Evolutionary conservation across 345 rosid species (phyloP), one percentile per base, ranked within the genome.

Genomic region (Schrenkiella parvula): DNA sequence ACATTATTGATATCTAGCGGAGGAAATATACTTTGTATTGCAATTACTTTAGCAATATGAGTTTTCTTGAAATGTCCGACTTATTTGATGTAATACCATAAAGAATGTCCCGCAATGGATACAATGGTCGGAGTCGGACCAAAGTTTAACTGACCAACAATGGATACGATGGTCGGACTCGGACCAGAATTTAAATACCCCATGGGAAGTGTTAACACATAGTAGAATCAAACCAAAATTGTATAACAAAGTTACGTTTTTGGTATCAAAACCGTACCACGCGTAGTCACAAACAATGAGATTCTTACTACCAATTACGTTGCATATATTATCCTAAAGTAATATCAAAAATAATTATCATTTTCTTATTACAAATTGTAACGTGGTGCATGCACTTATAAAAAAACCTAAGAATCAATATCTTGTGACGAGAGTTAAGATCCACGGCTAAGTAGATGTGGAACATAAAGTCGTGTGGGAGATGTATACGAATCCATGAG

Each of bases 381-480:
- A 64, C 50, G 60, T 66, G 72, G 44, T 74, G 67, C 67, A 74
- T 66, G 72, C 60, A 66, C 67, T 66, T 57, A 25, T 6, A 66
- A 48, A n/a, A n/a, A n/a, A 67, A 18, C 35, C 57, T 25, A 74
- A 59, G 23, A 35, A 66, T 48, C 46, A 42, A 34, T 51, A 74
- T 74, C 31, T 66, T 75, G 70, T 75, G 74, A 68, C 57, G 64
- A 61, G 64, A 43, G 70, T 38, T 22, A 61, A 60, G 74, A 75
- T 68, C 28, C 48, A 39, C 32, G 64, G 58, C 41, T 50, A 52
- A 68, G 50, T 68, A 61, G 41, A 52, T 60, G 64, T 52, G 79
- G 74, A 75, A 68, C 79, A 75, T 18, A 51, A 68, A 52, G 28
- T 67, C 74, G 69, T 52, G 79, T 51, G 63, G 18, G 61, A 67